Base-by-base conservation (phyloP, 371 early-diverging fungal genomes). In the Actinomucor elegans region DNA sequence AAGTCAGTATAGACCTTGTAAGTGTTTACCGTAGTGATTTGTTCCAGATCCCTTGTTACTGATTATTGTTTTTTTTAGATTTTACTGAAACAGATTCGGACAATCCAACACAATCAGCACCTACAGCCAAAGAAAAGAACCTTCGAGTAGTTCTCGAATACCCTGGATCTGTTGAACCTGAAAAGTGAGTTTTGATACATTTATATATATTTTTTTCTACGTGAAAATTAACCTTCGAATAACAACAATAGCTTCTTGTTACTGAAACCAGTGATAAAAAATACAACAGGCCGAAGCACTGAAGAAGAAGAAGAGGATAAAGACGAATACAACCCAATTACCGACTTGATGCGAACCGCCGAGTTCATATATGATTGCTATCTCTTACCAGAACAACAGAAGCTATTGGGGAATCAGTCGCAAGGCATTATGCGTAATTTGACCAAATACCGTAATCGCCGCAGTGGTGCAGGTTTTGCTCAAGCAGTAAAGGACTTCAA, bases 251-350 rank as follows among this genome's bases (percentile, higher is more conserved):
- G 75, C 8, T 75, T 71, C 37, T 46, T 77, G 23, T 48, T 73
- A n/a, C 42, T 72, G 17, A 62, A 66, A 17, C 75, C 77, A 24
- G 73, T 75, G 1, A 17, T 67, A 4, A 66, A 61, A 36, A 69
- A 64, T 26, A 48, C 59, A 10, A 41, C 44, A 33, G 57, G 37
- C 44, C 57, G 44, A 37, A 34, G 15, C 21, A 36, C 20, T 40
- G 71, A 69, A 1, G 54, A 57, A 10, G 80, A 79, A 27, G 63
- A 71, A 29, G 82, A 83, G 33, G 83, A 82, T 40, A 80, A 81
- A 50, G 85, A 86, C 55, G 94, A 93, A 62, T 93, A 91, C 61
- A 78, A 86, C 52, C 94, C 96, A 0, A 77, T 92, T 18, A 77
- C 76, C 7, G 94, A 95, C 48, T 61, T 95, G 10, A 75, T 90